These are phyloP conservation scores for Ustilago tritici DNA, from an alignment of 1,284 basidiomycete species.

Conservation along the genomic window DNA sequence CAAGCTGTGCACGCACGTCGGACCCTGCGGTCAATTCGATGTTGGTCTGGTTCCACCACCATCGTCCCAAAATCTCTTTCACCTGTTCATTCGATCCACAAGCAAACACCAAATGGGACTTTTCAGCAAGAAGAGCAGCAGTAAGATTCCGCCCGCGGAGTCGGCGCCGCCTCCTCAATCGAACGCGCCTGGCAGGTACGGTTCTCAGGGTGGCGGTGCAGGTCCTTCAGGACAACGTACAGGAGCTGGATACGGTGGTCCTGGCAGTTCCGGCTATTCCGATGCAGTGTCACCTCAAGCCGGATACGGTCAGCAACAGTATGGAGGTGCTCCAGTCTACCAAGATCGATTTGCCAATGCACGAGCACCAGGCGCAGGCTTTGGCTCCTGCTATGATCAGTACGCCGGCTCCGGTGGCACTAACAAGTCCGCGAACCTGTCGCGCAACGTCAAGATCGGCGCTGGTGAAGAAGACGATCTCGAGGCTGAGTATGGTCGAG, in stretches of 20 bases:
- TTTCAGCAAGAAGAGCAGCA: constrained; percentile 48
- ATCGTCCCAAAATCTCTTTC: background rate
- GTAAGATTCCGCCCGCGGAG: constrained; percentile 45
- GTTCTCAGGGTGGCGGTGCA: constrained; percentile 23
- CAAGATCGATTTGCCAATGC: constrained; percentile 55
- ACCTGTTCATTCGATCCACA: background rate
- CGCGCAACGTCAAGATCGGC: constrained; percentile 25
- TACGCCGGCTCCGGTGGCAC: constrained; percentile 28
- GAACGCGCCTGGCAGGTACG: constrained; percentile 27
- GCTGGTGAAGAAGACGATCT: constrained; percentile 53
- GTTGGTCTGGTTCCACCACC: background rate
- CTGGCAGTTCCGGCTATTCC: constrained; percentile 19
- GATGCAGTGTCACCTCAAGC: constrained; percentile 12
- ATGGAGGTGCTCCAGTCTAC: constrained; percentile 28
- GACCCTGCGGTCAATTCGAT: background rate
- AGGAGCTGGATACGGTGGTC: constrained; percentile 19
- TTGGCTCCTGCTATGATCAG: constrained; percentile 57
- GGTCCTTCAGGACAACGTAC: constrained; percentile 17
- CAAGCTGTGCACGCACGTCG: background rate
- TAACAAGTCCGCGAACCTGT: constrained; percentile 25
- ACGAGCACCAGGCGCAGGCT: constrained; percentile 42
- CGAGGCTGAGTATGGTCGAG: constrained; percentile 66
- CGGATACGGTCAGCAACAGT: constrained; percentile 28
- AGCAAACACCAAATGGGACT: constrained; percentile 33
- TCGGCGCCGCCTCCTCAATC: constrained; percentile 24